Base-by-base conservation (phyloP, 441 rosid species). In the Capsella rubella region DNA sequence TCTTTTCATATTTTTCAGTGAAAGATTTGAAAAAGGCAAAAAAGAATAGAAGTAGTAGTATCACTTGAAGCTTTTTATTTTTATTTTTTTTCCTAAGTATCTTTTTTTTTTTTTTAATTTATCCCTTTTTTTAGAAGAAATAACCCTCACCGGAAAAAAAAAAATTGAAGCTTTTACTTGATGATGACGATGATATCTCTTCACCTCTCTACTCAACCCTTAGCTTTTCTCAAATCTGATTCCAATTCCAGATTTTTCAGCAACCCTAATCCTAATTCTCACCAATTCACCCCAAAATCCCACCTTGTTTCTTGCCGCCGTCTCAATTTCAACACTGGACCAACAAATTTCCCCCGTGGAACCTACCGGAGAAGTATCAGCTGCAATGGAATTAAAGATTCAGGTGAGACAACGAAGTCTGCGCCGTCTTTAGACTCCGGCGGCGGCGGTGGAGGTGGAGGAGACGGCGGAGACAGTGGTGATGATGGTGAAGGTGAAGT, bases 311-410 rank as follows among this genome's bases (percentile, higher is more conserved):
- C 67, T 27, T 13, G 2, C 76, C 73, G 31, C 14, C 69, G 40
- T 71, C 42, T 35, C 55, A 72, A 8, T 73, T 55, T 50, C 80
- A 70, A 50, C 27, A 4, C 47, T 45, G 64, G 5, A 66, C 49
- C 27, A 31, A 55, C 69, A 21, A 49, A 39, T 29, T 64, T 40
- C 32, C 80, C 53, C 43, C 62, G 53, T 51, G 32, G 58, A 31
- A 57, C 45, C 63, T 62, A 54, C 49, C 65, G 77, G 49, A 70
- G 45, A 63, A 79, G 71, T 32, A 16, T 74, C 11, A 75, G 29
- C 46, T 85, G 93, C 67, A 66, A 67, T 63, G 85, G 89, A 28
- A 54, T 84, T 67, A 87, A 88, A 59, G 88, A 69, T 81, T 79
- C 90, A 8, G 58, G 72, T 56, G 92, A 86, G 25, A 81, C 82